Percentiles rank a stretch among this genome's conserved stretches.
These are phyloP conservation scores for Schoenoplectus tabernaemontani DNA, from an alignment of 202 grass and related monocot genomes.

Conservation along the genomic window DNA sequence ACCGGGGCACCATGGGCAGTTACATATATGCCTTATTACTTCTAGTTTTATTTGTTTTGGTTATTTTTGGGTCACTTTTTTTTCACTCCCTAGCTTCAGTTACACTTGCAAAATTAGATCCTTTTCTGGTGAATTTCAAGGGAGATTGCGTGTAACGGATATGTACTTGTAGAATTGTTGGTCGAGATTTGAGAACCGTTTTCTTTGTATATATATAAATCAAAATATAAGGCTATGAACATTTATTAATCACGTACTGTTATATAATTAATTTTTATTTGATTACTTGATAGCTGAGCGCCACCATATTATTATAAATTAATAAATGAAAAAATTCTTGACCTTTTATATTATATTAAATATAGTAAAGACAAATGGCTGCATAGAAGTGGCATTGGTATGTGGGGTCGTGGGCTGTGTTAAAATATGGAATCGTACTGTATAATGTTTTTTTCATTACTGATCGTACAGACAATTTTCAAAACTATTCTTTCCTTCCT, in stretches of 20 bases:
- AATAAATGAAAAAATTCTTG: no score
- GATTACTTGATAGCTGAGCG: background rate
- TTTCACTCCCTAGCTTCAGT: background rate
- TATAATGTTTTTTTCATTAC: no score
- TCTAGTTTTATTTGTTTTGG: background rate
- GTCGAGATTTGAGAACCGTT: constrained; percentile 1
- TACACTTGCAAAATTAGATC: background rate
- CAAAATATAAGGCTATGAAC: background rate
- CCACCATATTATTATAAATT: background rate
- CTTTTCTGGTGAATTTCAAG: background rate
- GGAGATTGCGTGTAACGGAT: background rate
- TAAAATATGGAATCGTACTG: background rate
- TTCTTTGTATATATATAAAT: background rate
- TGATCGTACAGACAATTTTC: background rate
- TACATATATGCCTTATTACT: background rate
- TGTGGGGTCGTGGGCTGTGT: no score
- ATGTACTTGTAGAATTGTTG: background rate
- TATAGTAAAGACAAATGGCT: background rate
- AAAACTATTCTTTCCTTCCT: background rate
- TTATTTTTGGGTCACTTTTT: background rate
- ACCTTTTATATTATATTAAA: no score
- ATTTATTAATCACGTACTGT: background rate
- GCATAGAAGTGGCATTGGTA: background rate
- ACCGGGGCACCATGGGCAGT: background rate
- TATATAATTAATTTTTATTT: background rate